phyloP scores from a whole-genome alignment of 257 asterid species.

The Gentiana dahurica region DNA sequence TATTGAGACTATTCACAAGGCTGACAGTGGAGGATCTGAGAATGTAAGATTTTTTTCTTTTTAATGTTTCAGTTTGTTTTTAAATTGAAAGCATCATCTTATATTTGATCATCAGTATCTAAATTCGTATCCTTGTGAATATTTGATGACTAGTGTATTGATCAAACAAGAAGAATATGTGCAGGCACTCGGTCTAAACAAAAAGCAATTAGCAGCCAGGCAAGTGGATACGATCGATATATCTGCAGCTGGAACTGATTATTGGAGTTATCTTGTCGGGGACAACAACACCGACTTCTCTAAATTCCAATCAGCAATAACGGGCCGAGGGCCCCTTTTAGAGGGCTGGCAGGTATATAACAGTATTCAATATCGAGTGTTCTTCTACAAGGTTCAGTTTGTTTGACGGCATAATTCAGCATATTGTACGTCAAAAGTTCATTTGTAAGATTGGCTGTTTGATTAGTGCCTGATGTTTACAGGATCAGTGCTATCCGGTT shows the following conservation, averaged over 20 bases:
- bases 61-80: neutral
- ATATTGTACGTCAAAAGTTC: too few species aligned
- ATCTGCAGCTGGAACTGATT: constrained; percentile 52
- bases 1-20: constrained; percentile 62
- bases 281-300: constrained; percentile 44
- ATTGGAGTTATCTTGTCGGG: constrained; percentile 81
- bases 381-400: too few species aligned
- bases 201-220: constrained; percentile 54
- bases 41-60: constrained; percentile 39
- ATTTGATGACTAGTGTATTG: neutral
- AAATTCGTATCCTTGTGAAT: neutral
- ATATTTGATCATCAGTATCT: neutral
- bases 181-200: constrained; percentile 65
- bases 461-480: constrained; percentile 9
- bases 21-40: constrained; percentile 63
- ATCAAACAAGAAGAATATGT: neutral
- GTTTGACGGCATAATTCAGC: neutral
- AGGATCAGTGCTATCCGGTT: constrained; percentile 69
- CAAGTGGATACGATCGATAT: constrained; percentile 68
- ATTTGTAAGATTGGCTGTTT: neutral
- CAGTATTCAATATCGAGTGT: too few species aligned
- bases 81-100: neutral
- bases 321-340: constrained; percentile 80
- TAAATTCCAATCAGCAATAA: constrained; percentile 52
- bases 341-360: constrained; percentile 84